A percentile compares a stretch with the other conserved stretches of the same genome.
Evolutionary conservation across 805 yeast genomes (phyloP).

Genomic region (Hanseniaspora pseudoguilliermondii): DNA sequence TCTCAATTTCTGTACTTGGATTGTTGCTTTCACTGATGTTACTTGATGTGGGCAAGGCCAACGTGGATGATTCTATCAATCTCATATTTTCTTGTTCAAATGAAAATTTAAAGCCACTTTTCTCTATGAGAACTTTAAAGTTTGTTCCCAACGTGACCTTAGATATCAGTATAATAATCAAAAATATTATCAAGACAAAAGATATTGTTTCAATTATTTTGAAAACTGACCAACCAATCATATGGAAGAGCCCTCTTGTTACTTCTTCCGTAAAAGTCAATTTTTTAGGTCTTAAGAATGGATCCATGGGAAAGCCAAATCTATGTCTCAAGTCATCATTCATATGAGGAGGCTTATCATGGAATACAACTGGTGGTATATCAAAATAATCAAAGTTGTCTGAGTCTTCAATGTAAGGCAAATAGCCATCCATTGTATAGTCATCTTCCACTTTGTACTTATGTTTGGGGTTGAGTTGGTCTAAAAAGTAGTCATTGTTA

Average conservation of each 20-base stretch:
- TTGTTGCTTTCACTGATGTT: not conserved
- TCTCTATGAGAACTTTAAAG: constrained; percentile 23
- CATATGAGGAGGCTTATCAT: not conserved
- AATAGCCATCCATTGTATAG: not conserved
- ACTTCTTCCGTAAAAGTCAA: not conserved
- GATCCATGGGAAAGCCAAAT: not conserved
- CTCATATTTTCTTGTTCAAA: constrained; percentile 19
- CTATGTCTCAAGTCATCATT: constrained; percentile 17
- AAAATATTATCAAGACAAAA: constrained; percentile 26
- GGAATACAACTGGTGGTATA: not conserved
- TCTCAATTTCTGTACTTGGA: constrained; percentile 3
- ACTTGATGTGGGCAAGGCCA: not conserved
- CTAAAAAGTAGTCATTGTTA: not conserved
- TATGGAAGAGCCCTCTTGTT: not conserved
- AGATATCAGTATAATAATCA: constrained; percentile 22
- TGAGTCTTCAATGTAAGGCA: not conserved
- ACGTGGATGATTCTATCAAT: constrained; percentile 14
- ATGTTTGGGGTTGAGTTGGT: not conserved
- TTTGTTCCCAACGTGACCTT: constrained; percentile 27
- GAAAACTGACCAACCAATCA: constrained; percentile 19
- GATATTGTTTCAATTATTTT: constrained; percentile 32
- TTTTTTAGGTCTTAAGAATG: not conserved
- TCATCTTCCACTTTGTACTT: not conserved
- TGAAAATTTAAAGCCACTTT: constrained; percentile 22
- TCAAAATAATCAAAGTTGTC: not conserved